These are phyloP conservation scores for Breviolum minutum DNA, from an alignment of 73 alveolate species.

Conservation along the genomic window DNA sequence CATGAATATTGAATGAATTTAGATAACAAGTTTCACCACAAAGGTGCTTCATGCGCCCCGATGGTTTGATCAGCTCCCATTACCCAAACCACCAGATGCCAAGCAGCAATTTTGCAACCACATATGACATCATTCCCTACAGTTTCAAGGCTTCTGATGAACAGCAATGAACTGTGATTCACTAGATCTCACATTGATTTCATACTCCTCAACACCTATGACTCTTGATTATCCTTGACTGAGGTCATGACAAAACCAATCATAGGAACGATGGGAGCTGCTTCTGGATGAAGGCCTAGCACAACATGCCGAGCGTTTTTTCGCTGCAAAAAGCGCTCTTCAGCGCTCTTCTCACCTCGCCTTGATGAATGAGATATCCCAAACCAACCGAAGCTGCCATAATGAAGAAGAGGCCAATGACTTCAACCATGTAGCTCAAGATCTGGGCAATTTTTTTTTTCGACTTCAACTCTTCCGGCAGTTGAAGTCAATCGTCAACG, in stretches of 20 bases:
- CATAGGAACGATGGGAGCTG: slow-evolving; percentile 30
- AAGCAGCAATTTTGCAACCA: slow-evolving; percentile 25
- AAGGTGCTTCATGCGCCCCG: background rate
- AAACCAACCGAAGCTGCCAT: slow-evolving; percentile 54
- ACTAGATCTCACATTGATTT: background rate
- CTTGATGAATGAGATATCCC: slow-evolving; percentile 73
- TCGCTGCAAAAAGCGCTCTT: background rate
- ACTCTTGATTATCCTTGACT: too few relatives aligned
- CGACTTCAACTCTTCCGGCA: background rate
- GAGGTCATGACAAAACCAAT: slow-evolving; percentile 7
- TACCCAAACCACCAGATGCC: background rate
- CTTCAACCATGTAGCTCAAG: slow-evolving; percentile 41
- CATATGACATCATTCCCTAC: slow-evolving; percentile 28
- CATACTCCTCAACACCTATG: too few relatives aligned
- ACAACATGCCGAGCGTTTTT: too few relatives aligned
- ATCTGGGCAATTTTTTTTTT: background rate
- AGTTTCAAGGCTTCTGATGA: background rate
- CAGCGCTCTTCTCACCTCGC: background rate
- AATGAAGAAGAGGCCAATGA: slow-evolving; percentile 68
- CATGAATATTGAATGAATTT: background rate
- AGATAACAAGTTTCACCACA: background rate
- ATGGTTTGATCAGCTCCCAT: background rate
- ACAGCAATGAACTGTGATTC: too few relatives aligned
- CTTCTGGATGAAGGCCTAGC: slow-evolving; percentile 54
- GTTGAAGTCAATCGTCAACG: background rate